A percentile compares a stretch with the other conserved stretches of the same genome.
These are phyloP conservation scores for Schrenkiella parvula DNA, from an alignment of 345 rosid genomes.

Conservation along the genomic window DNA sequence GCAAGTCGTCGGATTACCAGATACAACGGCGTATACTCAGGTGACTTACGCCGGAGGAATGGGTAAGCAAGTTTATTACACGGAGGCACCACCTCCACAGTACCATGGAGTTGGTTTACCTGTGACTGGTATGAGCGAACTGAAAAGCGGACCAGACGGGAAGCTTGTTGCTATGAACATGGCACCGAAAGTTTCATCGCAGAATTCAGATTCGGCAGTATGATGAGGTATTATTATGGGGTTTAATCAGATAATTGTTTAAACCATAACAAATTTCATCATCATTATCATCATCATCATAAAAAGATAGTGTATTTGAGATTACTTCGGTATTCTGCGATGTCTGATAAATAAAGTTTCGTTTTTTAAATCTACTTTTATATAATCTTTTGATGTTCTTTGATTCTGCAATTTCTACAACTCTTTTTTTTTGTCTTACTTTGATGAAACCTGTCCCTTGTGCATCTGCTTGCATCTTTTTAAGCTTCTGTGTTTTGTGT, in stretches of 20 bases:
- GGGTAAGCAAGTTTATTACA: conserved; percentile 71
- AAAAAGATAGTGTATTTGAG: conserved; percentile 6
- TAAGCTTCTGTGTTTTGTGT: background rate
- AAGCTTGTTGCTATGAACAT: conserved; percentile 27
- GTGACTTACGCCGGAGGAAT: conserved; percentile 48
- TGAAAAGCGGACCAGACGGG: conserved; percentile 31
- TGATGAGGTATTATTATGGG: conserved; percentile 11
- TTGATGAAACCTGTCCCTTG: background rate
- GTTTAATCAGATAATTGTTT: conserved; percentile 8
- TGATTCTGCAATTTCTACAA: conserved; percentile 9
- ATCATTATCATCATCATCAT: background rate
- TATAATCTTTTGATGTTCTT: conserved; percentile 9
- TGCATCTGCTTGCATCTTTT: background rate
- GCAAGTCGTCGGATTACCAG: conserved; percentile 39
- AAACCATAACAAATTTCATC: conserved; percentile 5
- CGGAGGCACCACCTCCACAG: conserved; percentile 38
- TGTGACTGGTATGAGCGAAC: conserved; percentile 30
- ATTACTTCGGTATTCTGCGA: conserved; percentile 12
- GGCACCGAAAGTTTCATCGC: conserved; percentile 25
- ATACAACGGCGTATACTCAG: conserved; percentile 46
- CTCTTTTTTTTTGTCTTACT: background rate
- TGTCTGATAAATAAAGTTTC: conserved; percentile 31
- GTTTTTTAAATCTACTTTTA: background rate
- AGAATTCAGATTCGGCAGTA: conserved; percentile 29
- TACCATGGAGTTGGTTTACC: conserved; percentile 57